phyloP scores from a whole-genome alignment of 176 grass and related monocot species.

The Triticum urartu region DNA sequence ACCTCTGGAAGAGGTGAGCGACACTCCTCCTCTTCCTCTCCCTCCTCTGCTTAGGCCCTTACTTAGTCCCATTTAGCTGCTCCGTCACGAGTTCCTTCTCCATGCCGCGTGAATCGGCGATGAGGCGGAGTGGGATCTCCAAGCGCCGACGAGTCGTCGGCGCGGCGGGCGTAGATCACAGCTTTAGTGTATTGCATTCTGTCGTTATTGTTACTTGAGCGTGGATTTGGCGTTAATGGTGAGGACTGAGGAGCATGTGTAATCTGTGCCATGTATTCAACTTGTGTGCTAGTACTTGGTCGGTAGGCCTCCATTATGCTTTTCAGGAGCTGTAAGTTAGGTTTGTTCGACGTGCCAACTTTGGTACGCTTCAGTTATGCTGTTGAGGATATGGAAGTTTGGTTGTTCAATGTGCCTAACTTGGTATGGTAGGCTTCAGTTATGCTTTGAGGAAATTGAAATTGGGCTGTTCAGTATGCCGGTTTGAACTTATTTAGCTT shows the following conservation, averaged over 20 bases:
- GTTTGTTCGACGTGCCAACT: not conserved
- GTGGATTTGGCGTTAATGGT: not conserved
- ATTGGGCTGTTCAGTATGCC: not conserved
- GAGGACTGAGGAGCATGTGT: not conserved
- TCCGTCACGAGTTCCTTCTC: not conserved
- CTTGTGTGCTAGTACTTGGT: not conserved
- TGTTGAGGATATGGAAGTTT: not conserved
- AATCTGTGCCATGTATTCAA: not conserved
- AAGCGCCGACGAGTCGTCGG: not conserved
- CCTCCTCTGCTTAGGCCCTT: not conserved
- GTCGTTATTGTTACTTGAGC: not conserved
- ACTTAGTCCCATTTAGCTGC: not conserved
- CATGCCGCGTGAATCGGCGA: not conserved
- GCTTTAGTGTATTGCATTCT: not conserved
- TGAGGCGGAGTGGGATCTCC: not conserved
- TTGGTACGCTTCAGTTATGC: not conserved
- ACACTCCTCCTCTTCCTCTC: no score
- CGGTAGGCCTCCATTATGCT: not conserved
- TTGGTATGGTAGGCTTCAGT: not conserved
- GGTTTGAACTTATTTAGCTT: no score
- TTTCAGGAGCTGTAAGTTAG: not conserved
- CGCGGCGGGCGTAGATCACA: not conserved
- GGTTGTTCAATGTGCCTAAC: not conserved
- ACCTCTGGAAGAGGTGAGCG: constrained; percentile 95
- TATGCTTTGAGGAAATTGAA: not conserved